phyloP scores from a whole-genome alignment of 2,329 filamentous ascomycete genomes.

The Cercospora sojina region DNA sequence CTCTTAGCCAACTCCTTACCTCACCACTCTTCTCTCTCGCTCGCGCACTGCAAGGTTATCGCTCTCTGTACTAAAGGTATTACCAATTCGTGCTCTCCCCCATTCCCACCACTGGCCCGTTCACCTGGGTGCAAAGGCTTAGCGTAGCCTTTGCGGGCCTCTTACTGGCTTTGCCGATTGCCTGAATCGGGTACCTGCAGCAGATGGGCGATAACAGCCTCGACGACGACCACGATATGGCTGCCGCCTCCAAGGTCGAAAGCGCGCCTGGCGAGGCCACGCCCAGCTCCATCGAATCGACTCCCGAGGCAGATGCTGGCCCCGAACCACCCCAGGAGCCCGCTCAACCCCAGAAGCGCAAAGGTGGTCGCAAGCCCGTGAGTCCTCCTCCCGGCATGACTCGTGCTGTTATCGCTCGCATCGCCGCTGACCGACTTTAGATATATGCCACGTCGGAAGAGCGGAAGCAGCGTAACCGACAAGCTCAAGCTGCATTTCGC shows the following conservation, averaged over 20 bases:
- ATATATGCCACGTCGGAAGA: constrained; percentile 99
- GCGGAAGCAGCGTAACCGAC: constrained; percentile 93
- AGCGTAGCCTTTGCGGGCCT: constrained; percentile 31
- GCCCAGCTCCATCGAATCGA: constrained; percentile 51
- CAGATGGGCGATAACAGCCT: constrained; percentile 51
- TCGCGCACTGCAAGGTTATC: constrained; percentile 42
- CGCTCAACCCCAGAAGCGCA: constrained; percentile 73
- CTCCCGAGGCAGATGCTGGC: constrained; percentile 47
- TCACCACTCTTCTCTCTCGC: constrained; percentile 28
- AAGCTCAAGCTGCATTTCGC: constrained; percentile 95
- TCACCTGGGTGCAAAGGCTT: constrained; percentile 33
- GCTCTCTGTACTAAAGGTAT: constrained; percentile 34
- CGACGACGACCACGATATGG: constrained; percentile 43
- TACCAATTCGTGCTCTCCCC: constrained; percentile 28
- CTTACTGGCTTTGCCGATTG: constrained; percentile 34
- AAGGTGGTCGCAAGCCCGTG: constrained; percentile 97
- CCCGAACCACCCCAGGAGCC: constrained; percentile 46
- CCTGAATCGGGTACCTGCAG: constrained; percentile 46
- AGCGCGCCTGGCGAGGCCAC: constrained; percentile 44
- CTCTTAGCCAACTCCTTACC: constrained; percentile 35
- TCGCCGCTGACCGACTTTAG: constrained; percentile 49
- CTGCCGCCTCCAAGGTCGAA: constrained; percentile 48
- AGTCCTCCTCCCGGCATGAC: constrained; percentile 40
- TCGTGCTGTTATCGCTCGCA: constrained; percentile 12
- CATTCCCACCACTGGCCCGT: constrained; percentile 19